Percentiles rank a stretch among this genome's conserved stretches.
phyloP scores from a whole-genome alignment of 768 basidiomycete species.

The Gautieria morchelliformis region DNA sequence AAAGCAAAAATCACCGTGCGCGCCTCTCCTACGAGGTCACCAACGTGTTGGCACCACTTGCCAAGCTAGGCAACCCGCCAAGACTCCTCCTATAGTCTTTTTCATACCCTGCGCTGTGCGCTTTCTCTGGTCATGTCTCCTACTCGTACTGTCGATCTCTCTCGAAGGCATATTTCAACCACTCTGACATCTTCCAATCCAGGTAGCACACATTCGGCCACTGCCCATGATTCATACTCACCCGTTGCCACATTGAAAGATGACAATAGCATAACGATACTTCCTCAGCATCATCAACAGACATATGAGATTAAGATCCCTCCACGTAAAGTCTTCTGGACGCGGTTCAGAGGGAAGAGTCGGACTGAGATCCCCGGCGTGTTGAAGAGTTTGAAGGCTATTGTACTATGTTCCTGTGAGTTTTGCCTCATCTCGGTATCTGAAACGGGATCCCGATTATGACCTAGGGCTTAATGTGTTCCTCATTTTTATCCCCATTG shows the following conservation, averaged over 20 bases:
- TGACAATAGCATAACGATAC: not conserved
- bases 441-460: slow-evolving; percentile 2
- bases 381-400: slow-evolving; percentile 33
- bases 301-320: not conserved
- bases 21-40: too few species aligned
- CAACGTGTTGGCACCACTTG: not conserved
- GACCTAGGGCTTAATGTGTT: slow-evolving; percentile 48
- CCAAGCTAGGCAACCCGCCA: not conserved
- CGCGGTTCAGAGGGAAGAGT: slow-evolving; percentile 29
- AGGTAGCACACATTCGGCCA: not conserved
- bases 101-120: not conserved
- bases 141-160: not conserved
- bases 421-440: slow-evolving; percentile 10
- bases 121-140: not conserved
- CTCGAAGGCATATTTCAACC: not conserved
- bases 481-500: slow-evolving; percentile 46
- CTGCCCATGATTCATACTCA: not conserved
- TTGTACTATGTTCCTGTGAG: slow-evolving; percentile 47
- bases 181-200: not conserved
- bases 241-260: not conserved
- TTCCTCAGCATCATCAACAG: not conserved
- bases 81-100: not conserved
- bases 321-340: slow-evolving; percentile 23
- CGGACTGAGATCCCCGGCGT: slow-evolving; percentile 38
- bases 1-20: too few species aligned